Conservation (phyloP, 768 basidiomycete species). For the Amanita pseudoporphyria region DNA sequence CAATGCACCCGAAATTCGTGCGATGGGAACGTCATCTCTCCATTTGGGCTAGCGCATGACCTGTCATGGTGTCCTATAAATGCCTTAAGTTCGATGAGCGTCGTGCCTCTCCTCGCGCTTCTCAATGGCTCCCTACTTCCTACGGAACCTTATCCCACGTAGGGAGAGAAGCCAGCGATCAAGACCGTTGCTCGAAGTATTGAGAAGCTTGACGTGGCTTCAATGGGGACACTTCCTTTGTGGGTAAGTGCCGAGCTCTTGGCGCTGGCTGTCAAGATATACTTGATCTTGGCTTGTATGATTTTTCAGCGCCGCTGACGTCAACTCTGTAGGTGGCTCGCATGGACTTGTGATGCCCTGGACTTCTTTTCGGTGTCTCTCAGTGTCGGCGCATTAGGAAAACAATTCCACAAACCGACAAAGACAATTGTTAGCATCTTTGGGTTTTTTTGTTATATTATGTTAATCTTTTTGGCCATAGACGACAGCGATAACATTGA, state of each 20-base stretch:
- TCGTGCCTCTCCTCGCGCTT: neutral
- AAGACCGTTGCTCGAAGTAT: conserved; percentile 31
- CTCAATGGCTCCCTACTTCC: conserved; percentile 41
- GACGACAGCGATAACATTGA: conserved; percentile 84
- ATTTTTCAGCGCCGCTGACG: neutral
- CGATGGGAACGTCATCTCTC: too few species aligned
- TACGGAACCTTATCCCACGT: conserved; percentile 29
- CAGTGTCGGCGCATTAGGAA: conserved; percentile 14
- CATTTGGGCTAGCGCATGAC: too few species aligned
- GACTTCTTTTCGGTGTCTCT: conserved; percentile 21
- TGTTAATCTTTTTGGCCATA: conserved; percentile 11
- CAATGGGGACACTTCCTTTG: conserved; percentile 51
- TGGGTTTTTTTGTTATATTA: neutral
- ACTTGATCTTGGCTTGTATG: too few species aligned
- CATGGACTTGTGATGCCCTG: conserved; percentile 21
- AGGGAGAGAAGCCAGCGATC: conserved; percentile 24
- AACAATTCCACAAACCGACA: conserved; percentile 14
- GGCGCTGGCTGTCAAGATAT: neutral
- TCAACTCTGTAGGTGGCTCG: conserved; percentile 16
- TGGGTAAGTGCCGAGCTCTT: conserved; percentile 32
- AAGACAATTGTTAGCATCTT: conserved; percentile 14
- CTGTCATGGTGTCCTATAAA: neutral
- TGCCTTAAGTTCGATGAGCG: neutral
- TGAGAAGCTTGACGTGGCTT: conserved; percentile 32
- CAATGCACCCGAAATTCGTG: too few species aligned